Evolutionary conservation across 805 yeast genomes (phyloP).

Genomic region (Zygoascus bituminiphila): DNA sequence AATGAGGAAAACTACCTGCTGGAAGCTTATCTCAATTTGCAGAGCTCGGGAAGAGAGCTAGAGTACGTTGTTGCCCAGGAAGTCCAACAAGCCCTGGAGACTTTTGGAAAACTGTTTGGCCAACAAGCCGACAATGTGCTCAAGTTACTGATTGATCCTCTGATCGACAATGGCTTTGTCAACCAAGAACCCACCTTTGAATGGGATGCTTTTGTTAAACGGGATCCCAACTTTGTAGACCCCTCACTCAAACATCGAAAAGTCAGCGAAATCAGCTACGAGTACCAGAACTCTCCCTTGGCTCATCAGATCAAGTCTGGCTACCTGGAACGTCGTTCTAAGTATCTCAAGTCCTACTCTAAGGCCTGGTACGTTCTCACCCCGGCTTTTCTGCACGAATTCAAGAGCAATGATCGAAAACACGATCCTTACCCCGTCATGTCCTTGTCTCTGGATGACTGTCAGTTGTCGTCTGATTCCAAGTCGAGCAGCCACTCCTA

Average conservation of each 20-base stretch:
- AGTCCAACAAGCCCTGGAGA: slow-evolving; percentile 71
- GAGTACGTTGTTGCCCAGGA: slow-evolving; percentile 84
- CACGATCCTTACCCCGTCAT: slow-evolving; percentile 75
- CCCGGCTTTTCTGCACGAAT: slow-evolving; percentile 81
- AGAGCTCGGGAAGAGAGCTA: slow-evolving; percentile 78
- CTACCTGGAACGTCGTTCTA: slow-evolving; percentile 78
- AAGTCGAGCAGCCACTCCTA: slow-evolving; percentile 42
- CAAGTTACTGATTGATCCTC: slow-evolving; percentile 51
- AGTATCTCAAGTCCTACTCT: slow-evolving; percentile 84
- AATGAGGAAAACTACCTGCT: slow-evolving; percentile 79
- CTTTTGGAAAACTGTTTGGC: slow-evolving; percentile 61
- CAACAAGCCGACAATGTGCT: slow-evolving; percentile 23
- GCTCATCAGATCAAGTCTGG: slow-evolving; percentile 68
- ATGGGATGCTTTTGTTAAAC: slow-evolving; percentile 76
- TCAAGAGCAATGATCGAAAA: slow-evolving; percentile 73
- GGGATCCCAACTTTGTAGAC: slow-evolving; percentile 65
- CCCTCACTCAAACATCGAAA: slow-evolving; percentile 54
- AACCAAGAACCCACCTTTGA: slow-evolving; percentile 73
- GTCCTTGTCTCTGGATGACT: slow-evolving; percentile 72
- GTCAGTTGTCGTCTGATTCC: slow-evolving; percentile 75
- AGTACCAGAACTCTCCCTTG: slow-evolving; percentile 60
- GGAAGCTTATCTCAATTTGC: slow-evolving; percentile 82
- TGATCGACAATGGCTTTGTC: slow-evolving; percentile 63
- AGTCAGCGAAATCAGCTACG: slow-evolving; percentile 53
- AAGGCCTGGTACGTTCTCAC: slow-evolving; percentile 88